Base-by-base conservation (phyloP, 2,329 filamentous ascomycete species). In the Cladophialophora immunda region DNA sequence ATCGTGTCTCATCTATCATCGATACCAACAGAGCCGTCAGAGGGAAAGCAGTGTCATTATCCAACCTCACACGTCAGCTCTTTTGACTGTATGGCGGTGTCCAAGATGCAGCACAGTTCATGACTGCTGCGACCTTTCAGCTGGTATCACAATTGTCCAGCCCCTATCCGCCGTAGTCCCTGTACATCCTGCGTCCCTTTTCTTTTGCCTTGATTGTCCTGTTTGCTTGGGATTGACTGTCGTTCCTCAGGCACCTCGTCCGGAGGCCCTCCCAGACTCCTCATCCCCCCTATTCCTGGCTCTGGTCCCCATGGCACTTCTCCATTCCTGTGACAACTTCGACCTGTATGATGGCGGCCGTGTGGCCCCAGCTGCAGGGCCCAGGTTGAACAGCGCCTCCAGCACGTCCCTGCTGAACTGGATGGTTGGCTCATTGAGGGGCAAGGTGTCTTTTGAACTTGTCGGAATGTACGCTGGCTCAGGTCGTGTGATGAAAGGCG, bases 371-470 rank as follows among this genome's bases (percentile, higher is more conserved):
- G 52, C 27, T 11, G 52, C 30, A 8, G 34, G n/a, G 13, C 58
- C 50, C 50, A 66, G 52, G 8, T 38, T 45, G 41, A 61, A 29
- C 53, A 68, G n/a, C 7, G 41, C 62, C 34, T 54, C 36, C 6
- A 67, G 27, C 15, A 67, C 65, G 17, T 67, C 62, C 6, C 41
- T 61, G 61, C 65, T 67, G 53, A 67, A 67, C n/a, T 53, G 58
- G 27, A 22, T 55, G 7, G 62, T 17, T 19, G 58, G 62, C 27
- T 41, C 1, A 34, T 65, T 65, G 25, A 50, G 27, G 5, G 66
- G 62, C 19, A 68, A 56, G 4, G 59, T 53, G 15, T 64, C 56
- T 15, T 25, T 64, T 5, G 67, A 64, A 4, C 17, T 13, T 15
- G 47, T 9, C 9, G 22, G 45, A 32, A 68, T 3, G 29, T 62